These are phyloP conservation scores for Knoxdaviesia capensis DNA, from an alignment of 2,329 filamentous ascomycete genomes.

Conservation along the genomic window DNA sequence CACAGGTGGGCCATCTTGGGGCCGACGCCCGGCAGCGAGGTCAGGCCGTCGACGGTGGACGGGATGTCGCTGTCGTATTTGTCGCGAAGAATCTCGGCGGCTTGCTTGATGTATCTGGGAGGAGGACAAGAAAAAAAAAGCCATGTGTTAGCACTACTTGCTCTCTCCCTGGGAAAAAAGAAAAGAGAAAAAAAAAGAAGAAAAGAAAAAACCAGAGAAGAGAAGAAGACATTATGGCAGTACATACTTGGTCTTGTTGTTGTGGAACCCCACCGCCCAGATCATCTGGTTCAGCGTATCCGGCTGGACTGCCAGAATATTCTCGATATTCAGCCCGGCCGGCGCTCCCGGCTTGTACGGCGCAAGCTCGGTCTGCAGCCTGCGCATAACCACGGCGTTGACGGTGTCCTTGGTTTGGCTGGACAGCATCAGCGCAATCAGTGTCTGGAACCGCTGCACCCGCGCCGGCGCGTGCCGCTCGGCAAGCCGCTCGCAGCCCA, in stretches of 20 bases:
- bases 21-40: slow-evolving; percentile 65
- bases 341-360: slow-evolving; percentile 22
- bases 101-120: slow-evolving; percentile 43
- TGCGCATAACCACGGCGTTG: slow-evolving; percentile 64
- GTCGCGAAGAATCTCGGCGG: slow-evolving; percentile 54
- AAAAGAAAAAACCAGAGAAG: neutral
- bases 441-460: slow-evolving; percentile 62
- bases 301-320: slow-evolving; percentile 54
- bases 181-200: neutral
- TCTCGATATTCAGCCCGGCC: slow-evolving; percentile 48
- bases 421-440: slow-evolving; percentile 76
- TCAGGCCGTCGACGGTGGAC: slow-evolving; percentile 52
- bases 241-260: slow-evolving; percentile 66
- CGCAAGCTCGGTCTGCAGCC: slow-evolving; percentile 55
- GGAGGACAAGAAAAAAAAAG: neutral
- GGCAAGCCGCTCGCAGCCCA: slow-evolving; percentile 77
- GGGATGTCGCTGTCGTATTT: slow-evolving; percentile 60
- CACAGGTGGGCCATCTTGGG: slow-evolving; percentile 92
- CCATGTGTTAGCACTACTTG: neutral
- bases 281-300: slow-evolving; percentile 52
- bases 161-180: no score
- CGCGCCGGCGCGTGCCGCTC: slow-evolving; percentile 24
- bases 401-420: slow-evolving; percentile 89
- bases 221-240: neutral
- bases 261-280: slow-evolving; percentile 76